Evolutionary conservation across 2,329 filamentous ascomycete species (phyloP).

Genomic region (Basipetospora sp.): DNA sequence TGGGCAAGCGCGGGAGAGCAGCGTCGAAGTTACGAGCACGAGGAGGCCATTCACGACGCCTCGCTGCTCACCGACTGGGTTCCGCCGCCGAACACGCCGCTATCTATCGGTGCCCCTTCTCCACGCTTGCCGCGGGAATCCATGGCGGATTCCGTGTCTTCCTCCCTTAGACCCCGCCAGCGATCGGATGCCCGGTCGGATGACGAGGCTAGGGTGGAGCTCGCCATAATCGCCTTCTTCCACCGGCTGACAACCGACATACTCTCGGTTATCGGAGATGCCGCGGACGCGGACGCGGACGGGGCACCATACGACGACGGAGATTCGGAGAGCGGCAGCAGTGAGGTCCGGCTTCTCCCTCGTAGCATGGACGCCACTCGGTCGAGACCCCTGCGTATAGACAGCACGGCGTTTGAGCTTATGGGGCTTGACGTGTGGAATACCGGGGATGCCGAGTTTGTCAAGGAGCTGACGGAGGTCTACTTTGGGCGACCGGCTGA

Average conservation of each 20-base stretch:
- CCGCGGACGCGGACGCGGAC: slow-evolving; percentile 30
- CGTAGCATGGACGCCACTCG: slow-evolving; percentile 5
- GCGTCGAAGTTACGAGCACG: slow-evolving; percentile 43
- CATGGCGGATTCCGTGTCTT: slow-evolving; percentile 25
- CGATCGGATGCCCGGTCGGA: slow-evolving; percentile 16
- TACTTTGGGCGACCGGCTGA: slow-evolving; percentile 53
- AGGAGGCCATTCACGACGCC: slow-evolving; percentile 40
- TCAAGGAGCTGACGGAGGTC: slow-evolving; percentile 42
- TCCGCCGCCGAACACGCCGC: slow-evolving; percentile 15
- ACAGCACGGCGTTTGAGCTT: slow-evolving; percentile 47
- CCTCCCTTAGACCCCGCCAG: slow-evolving; percentile 26
- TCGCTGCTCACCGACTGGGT: slow-evolving; percentile 39
- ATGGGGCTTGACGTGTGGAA: slow-evolving; percentile 75
- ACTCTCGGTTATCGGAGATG: slow-evolving; percentile 44
- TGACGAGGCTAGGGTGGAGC: slow-evolving; percentile 41
- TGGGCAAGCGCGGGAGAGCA: slow-evolving; percentile 75
- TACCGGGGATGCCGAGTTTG: slow-evolving; percentile 51
- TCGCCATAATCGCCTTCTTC: slow-evolving; percentile 67
- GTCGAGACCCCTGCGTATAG: slow-evolving; percentile 36
- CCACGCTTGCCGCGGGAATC: slow-evolving; percentile 5
- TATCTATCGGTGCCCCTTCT: slow-evolving; percentile 6
- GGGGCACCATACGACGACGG: slow-evolving; percentile 13
- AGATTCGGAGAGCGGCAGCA: slow-evolving; percentile 21
- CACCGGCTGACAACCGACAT: slow-evolving; percentile 58
- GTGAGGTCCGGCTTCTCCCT: slow-evolving; percentile 12